Evolutionary conservation across 805 yeast genomes (phyloP).

Genomic region (Cyberlindnera sargentensis): DNA sequence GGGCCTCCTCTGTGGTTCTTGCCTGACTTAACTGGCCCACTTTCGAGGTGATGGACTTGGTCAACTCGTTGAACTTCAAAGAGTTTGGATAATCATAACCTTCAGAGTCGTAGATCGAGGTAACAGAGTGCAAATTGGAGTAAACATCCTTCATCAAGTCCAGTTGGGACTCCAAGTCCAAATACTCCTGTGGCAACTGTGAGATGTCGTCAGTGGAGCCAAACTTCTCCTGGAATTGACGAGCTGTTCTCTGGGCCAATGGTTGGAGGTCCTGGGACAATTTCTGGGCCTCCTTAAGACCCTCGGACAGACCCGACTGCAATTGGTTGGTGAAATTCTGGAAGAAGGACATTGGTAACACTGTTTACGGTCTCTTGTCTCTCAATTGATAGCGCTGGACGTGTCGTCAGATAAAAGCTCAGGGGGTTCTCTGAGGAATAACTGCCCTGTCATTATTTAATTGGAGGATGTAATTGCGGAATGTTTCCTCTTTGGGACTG

Average conservation of each 20-base stretch:
- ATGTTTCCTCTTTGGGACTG: too few relatives aligned
- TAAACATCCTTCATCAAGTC: conserved; percentile 69
- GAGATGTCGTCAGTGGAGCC: conserved; percentile 80
- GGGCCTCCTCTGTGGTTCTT: conserved; percentile 75
- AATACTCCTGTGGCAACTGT: conserved; percentile 77
- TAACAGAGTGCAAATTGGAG: conserved; percentile 45
- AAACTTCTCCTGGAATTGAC: conserved; percentile 70
- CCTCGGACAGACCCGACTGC: conserved; percentile 22
- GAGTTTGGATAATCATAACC: conserved; percentile 80
- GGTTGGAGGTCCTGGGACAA: conserved; percentile 55
- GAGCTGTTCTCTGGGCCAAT: conserved; percentile 73
- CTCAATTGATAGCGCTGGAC: too few relatives aligned
- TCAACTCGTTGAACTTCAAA: conserved; percentile 56
- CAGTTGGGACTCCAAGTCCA: conserved; percentile 63
- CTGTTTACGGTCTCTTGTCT: too few relatives aligned
- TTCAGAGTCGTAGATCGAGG: conserved; percentile 59
- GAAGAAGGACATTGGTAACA: conserved; percentile 21
- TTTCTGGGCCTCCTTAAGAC: conserved; percentile 36
- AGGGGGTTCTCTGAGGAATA: too few relatives aligned
- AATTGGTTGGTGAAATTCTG: conserved; percentile 25
- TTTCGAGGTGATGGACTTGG: conserved; percentile 56
- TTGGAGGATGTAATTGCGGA: too few relatives aligned
- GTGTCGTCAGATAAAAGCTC: too few relatives aligned
- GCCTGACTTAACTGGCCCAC: conserved; percentile 66
- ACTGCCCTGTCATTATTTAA: too few relatives aligned